These are phyloP conservation scores for Mentha longifolia DNA, from an alignment of 257 asterid species.

Conservation along the genomic window DNA sequence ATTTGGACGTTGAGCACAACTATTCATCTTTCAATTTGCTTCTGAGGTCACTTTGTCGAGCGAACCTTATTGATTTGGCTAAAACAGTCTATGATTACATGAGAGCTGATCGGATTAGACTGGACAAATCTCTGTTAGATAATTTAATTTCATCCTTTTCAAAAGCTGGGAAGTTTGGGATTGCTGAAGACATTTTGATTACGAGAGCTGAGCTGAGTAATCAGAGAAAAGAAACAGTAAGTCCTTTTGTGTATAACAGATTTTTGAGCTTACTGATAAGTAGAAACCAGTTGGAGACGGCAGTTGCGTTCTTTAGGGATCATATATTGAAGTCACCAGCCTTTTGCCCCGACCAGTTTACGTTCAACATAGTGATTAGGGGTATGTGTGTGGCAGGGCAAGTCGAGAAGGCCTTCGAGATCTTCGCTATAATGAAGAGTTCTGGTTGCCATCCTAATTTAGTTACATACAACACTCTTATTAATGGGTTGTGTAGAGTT, in stretches of 20 bases:
- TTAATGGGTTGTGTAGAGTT: conserved; percentile 68
- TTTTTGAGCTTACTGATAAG: conserved; percentile 64
- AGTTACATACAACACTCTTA: conserved; percentile 66
- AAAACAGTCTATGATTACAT: conserved; percentile 57
- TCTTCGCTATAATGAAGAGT: conserved; percentile 61
- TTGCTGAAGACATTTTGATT: conserved; percentile 72
- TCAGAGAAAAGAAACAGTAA: conserved; percentile 47
- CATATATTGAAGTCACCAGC: conserved; percentile 59
- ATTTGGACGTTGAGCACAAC: conserved; percentile 60
- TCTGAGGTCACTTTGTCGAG: conserved; percentile 68
- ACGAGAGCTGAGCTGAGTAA: conserved; percentile 54
- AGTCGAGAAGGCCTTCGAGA: conserved; percentile 64
- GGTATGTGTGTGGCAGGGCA: conserved; percentile 75
- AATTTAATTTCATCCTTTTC: conserved; percentile 55
- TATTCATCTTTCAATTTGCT: conserved; percentile 58
- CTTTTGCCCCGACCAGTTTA: conserved; percentile 64
- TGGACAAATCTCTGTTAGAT: conserved; percentile 49
- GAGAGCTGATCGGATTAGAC: conserved; percentile 62
- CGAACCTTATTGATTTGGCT: conserved; percentile 62
- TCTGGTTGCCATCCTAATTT: conserved; percentile 69
- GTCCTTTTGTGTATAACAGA: conserved; percentile 63
- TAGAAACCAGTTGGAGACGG: conserved; percentile 60
- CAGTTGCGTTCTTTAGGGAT: conserved; percentile 61
- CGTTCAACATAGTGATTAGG: conserved; percentile 75
- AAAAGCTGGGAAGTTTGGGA: conserved; percentile 57